Conservation (phyloP, 768 basidiomycete species). For the Lactarius pseudohatsudake region DNA sequence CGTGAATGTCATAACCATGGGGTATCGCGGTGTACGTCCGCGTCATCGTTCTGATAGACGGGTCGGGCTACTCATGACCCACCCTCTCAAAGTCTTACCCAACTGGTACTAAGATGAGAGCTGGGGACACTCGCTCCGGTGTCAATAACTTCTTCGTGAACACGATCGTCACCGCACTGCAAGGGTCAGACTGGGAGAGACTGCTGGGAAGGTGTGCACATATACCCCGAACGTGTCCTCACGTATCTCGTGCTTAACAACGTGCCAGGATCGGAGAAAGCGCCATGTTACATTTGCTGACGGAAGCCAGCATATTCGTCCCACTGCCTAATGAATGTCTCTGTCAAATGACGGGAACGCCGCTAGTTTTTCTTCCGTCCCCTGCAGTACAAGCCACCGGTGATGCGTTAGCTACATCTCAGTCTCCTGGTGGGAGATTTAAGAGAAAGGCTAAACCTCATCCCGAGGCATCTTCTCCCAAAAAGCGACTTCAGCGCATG, state of each 20-base stretch:
- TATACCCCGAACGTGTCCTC: not conserved
- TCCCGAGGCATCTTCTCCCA: constrained; percentile 9
- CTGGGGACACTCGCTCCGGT: constrained; percentile 40
- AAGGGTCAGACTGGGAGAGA: constrained; percentile 63
- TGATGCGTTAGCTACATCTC: not conserved
- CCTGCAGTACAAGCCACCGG: constrained; percentile 20
- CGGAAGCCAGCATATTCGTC: constrained; percentile 71
- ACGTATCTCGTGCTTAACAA: constrained; percentile 8
- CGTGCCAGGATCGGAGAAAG: constrained; percentile 67
- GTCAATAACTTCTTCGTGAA: constrained; percentile 68
- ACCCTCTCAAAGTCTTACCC: constrained; percentile 15
- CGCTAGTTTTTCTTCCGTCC: constrained; percentile 50
- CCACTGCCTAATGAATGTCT: constrained; percentile 80
- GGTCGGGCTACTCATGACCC: constrained; percentile 9
- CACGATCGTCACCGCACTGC: constrained; percentile 68
- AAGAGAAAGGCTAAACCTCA: constrained; percentile 24
- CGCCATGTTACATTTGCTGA: constrained; percentile 75
- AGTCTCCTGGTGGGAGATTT: constrained; percentile 1
- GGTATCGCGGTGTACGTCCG: constrained; percentile 57
- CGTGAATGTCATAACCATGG: constrained; percentile 62
- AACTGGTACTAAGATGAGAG: constrained; percentile 36
- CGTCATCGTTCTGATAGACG: not conserved
- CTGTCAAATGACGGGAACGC: constrained; percentile 78
- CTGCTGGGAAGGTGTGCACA: constrained; percentile 57
- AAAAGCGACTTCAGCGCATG: constrained; percentile 8